Evolutionary conservation across 768 basidiomycete genomes (phyloP).

Genomic region (Suillus clintonianus): DNA sequence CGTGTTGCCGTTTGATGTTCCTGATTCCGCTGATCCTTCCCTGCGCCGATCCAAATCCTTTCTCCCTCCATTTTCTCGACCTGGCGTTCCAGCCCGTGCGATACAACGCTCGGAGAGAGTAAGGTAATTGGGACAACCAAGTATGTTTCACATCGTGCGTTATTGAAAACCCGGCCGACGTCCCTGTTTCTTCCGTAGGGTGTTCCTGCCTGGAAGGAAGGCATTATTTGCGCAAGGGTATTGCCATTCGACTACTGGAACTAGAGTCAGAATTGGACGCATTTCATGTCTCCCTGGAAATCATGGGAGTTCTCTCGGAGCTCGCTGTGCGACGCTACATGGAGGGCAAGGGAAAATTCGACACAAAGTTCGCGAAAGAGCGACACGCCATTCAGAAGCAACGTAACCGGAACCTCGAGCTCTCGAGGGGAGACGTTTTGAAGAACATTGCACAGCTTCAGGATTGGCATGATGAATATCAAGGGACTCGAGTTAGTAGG

Average conservation of each 20-base stretch:
- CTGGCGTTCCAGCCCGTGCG: constrained; percentile 16
- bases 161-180: constrained; percentile 1
- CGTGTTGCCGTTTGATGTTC: not conserved
- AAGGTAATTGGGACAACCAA: constrained; percentile 47
- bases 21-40: not conserved
- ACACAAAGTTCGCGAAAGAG: constrained; percentile 64
- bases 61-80: too few relatives aligned
- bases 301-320: constrained; percentile 78
- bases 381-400: constrained; percentile 62
- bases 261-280: constrained; percentile 64
- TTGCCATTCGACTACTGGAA: constrained; percentile 84
- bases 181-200: constrained; percentile 29
- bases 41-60: not conserved
- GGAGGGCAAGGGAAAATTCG: constrained; percentile 57
- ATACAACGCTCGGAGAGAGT: constrained; percentile 58
- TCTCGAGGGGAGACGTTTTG: constrained; percentile 62
- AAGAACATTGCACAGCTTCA: constrained; percentile 53
- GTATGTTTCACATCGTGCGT: constrained; percentile 34
- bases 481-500: not conserved
- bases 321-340: constrained; percentile 76
- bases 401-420: constrained; percentile 64
- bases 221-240: constrained; percentile 92
- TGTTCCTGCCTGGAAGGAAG: constrained; percentile 40
- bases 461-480: constrained; percentile 5
- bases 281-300: constrained; percentile 61